Evolutionary conservation across 352 stramenopile species (phyloP).

Genomic region (Phytopythium litorale): DNA sequence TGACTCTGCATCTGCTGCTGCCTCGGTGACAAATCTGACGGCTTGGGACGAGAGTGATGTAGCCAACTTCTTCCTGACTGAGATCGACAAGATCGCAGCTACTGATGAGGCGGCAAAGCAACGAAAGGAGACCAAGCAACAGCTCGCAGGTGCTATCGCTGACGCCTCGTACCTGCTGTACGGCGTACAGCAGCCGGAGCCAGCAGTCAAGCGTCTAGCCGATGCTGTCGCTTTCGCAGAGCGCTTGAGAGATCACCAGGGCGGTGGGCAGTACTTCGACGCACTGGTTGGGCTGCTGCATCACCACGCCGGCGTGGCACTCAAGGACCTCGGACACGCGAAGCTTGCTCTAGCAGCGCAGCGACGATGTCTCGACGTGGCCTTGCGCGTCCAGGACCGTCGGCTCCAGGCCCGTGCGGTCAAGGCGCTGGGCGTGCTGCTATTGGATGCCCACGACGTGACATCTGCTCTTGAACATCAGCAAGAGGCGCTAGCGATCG

Average conservation of each 20-base stretch:
- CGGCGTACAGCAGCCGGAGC: constrained; percentile 23
- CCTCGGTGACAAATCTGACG: background rate
- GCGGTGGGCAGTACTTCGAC: constrained; percentile 6
- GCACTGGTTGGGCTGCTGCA: constrained; percentile 41
- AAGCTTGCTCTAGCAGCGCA: constrained; percentile 34
- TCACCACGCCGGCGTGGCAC: constrained; percentile 65
- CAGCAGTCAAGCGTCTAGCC: constrained; percentile 32
- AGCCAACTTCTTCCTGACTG: constrained; percentile 72
- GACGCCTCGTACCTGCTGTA: constrained; percentile 55
- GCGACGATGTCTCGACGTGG: constrained; percentile 41
- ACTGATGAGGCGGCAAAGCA: constrained; percentile 14
- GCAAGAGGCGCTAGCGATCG: constrained; percentile 55
- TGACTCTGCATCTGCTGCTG: background rate
- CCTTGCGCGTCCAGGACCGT: constrained; percentile 29
- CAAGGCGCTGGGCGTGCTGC: constrained; percentile 64
- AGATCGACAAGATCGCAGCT: constrained; percentile 37
- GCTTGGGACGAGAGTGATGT: constrained; percentile 33
- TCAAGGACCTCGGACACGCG: constrained; percentile 47
- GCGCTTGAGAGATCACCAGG: background rate
- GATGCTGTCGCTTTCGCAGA: constrained; percentile 34
- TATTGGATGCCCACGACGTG: constrained; percentile 42
- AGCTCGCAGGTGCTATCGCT: constrained; percentile 35
- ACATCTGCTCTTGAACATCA: constrained; percentile 48
- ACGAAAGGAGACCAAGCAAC: constrained; percentile 8
- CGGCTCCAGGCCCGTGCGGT: constrained; percentile 47